Conservation (phyloP, 805 yeast genomes). For the Schwanniomyces vanrijiae region DNA sequence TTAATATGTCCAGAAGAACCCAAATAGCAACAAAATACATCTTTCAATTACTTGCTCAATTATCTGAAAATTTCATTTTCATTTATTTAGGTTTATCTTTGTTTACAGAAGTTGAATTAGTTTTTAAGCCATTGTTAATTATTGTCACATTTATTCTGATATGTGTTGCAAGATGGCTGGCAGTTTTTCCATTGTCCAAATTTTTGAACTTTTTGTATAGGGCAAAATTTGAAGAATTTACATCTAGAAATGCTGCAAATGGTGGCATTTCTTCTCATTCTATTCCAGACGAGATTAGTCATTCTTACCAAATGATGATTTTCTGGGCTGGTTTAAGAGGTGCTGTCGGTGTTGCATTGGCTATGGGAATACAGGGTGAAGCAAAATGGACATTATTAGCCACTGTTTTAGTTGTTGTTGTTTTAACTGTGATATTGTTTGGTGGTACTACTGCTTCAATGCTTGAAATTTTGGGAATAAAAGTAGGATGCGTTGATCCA, state of each 20-base stretch:
- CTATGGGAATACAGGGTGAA: constrained; percentile 96
- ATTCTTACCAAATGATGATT: constrained; percentile 96
- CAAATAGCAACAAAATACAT: constrained; percentile 95
- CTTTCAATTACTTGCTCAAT: constrained; percentile 90
- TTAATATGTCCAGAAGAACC: constrained; percentile 94
- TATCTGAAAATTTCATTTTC: constrained; percentile 95
- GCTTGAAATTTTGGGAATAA: constrained; percentile 92
- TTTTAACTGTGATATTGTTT: constrained; percentile 89
- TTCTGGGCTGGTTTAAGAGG: constrained; percentile 99
- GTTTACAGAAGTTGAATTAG: constrained; percentile 94
- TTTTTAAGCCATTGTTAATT: constrained; percentile 89
- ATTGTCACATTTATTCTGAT: constrained; percentile 87
- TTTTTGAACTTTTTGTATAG: constrained; percentile 78
- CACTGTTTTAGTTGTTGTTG: constrained; percentile 95
- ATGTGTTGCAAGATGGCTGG: constrained; percentile 95
- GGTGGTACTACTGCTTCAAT: constrained; percentile 99
- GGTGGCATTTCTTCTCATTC: constrained; percentile 44
- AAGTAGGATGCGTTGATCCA: constrained; percentile 86
- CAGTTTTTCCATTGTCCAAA: constrained; percentile 91
- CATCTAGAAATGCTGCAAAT: constrained; percentile 21
- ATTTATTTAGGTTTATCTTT: constrained; percentile 91
- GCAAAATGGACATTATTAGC: constrained; percentile 85
- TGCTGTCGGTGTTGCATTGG: constrained; percentile 98
- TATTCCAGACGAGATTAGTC: constrained; percentile 85
- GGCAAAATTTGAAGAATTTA: constrained; percentile 49